A percentile compares a stretch with the other conserved stretches of the same genome.
These are phyloP conservation scores for Patellifolia procumbens DNA, from an alignment of 179 eudicot genomes.

Conservation along the genomic window DNA sequence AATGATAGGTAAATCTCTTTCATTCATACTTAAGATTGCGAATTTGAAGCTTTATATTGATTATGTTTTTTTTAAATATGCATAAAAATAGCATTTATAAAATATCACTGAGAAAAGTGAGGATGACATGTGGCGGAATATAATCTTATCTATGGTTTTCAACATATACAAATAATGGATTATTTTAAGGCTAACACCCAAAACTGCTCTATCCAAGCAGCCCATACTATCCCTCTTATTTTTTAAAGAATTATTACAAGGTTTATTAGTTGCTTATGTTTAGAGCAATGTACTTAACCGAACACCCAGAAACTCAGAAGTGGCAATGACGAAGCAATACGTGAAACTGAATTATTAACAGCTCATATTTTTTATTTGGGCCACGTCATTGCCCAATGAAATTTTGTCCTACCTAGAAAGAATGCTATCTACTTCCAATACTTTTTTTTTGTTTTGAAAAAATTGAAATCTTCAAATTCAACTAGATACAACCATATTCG, in stretches of 20 bases:
- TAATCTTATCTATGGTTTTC: too few species aligned
- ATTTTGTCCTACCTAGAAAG: neutral
- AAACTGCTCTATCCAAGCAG: neutral
- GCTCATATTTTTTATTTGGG: conserved; percentile 2
- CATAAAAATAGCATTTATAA: too few species aligned
- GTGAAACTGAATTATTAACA: neutral
- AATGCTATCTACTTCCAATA: too few species aligned
- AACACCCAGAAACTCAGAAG: neutral
- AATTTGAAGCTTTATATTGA: too few species aligned
- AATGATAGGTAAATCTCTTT: too few species aligned
- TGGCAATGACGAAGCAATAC: neutral
- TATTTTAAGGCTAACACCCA: neutral
- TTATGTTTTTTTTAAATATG: too few species aligned
- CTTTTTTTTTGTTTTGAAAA: too few species aligned
- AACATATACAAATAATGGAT: conserved; percentile 1
- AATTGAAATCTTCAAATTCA: too few species aligned
- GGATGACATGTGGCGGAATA: too few species aligned
- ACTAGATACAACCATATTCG: too few species aligned
- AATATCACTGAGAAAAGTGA: too few species aligned
- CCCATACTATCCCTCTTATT: neutral
- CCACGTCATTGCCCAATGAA: conserved; percentile 9
- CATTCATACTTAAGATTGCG: too few species aligned
- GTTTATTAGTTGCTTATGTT: neutral
- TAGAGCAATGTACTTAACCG: neutral
- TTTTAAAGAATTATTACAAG: neutral